Base-by-base conservation (phyloP, 176 grass and related monocot genomes). In the Elymus sibiricus region DNA sequence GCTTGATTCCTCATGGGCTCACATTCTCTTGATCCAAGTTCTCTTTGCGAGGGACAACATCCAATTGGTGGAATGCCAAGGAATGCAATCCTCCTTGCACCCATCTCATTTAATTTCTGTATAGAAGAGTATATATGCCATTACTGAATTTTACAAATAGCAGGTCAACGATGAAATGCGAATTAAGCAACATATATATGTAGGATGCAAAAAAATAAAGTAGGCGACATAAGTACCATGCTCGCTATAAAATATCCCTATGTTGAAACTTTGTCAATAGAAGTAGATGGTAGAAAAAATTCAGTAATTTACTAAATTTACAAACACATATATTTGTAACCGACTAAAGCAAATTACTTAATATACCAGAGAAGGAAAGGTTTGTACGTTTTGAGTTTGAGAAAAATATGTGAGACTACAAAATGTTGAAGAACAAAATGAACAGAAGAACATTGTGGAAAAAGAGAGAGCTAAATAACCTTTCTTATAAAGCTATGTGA, bases 11-110 rank as follows among this genome's bases (percentile, higher is more conserved):
- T 79, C 58, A 19, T 46, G 46, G 91, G 64, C 1, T 90, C 94
- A 24, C 94, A 95, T 74, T 86, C 61, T 43, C 84, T 79, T n/a
- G 76, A 67, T 31, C 5, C 80, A 3, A 80, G 21, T 25, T 87
- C 83, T 83, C 74, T 91, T 67, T 95, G 91, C 49, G 94, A 91
- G 53, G 89, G 91, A 59, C 83, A 69, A 24, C 94, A 95, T 19
- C 89, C 94, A 22, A 95, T 16, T 76, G 94, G 91, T 77, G 94
- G 89, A 35, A 93, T 51, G 14, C 94, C 94, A 56, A 89, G 49
- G 43, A 91, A 87, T 24, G 35, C 91, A 27, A 95, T 91, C n/a
- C 7, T 86, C 76, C 67, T 84, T 19, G 94, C 94, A 28, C 94
- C 94, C 77, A 85, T 76, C 11, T 76, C 49, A 37, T 85, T 72